Evolutionary conservation across 2,329 filamentous ascomycete species (phyloP), one percentile per base, ranked within the genome.

Genomic region (Pseudocercospora eumusae): DNA sequence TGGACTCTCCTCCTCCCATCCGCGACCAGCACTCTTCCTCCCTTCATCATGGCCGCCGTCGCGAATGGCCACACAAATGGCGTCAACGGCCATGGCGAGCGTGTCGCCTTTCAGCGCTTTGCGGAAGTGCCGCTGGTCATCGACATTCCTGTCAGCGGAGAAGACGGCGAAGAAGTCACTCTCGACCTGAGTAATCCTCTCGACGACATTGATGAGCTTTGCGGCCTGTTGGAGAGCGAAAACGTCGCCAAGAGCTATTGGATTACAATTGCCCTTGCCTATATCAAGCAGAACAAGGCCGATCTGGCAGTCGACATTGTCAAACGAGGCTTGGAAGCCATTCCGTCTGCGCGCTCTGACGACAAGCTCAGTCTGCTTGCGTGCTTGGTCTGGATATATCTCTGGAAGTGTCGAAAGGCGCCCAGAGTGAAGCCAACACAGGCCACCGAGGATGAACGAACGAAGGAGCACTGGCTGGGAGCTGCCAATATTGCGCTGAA

Each of bases 241-340:
- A 88, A 89, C 72, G 93, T 92, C 15, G 89, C 91, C 40, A 92
- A 93, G 71, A 91, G 88, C 57, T 96, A 96, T 70, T 99, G 96
- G 96, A 93, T 99, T 83, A 93, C 92, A n/a, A 95, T 98, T 68
- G 91, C 96, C 45, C 83, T 98, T 62, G 93, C 93, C 53, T 99
- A 99, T 74, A 93, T 95, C 44, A 99, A 98, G 80, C 92, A 96
- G 79, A 88, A 89, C 74, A 96, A 96, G 79, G 86, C 95, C 65
- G 93, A 97, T 74, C 90, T 95, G 79, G 87, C 86, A 56, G 84
- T 89, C 64, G 86, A 88, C 65, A 86, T 89, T 59, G 77, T 89
- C 68, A 86, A 88, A 55, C 89, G 91, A 71, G 92, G 91, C 54
- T 82, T 91, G 69, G 83, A 84, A 64, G 91, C 90, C 69, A 86